Conservation (phyloP, 345 rosid species). For the Passiflora organensis region DNA sequence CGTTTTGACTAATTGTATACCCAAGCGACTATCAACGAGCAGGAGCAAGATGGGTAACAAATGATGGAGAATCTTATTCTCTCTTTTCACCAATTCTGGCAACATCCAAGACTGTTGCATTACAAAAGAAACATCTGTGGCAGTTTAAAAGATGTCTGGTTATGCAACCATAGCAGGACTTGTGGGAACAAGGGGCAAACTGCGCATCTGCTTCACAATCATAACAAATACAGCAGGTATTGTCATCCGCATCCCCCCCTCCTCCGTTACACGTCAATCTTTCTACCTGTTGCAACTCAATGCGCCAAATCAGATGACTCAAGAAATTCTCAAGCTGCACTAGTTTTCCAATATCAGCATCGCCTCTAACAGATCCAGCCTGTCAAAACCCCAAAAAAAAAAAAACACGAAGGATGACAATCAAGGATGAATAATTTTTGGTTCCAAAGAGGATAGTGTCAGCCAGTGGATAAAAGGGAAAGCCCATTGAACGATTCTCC, state of each 20-base stretch:
- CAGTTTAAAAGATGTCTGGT: constrained; percentile 90
- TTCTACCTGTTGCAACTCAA: constrained; percentile 36
- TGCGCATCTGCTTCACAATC: constrained; percentile 54
- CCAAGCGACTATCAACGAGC: too few species aligned
- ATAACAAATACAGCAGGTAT: constrained; percentile 83
- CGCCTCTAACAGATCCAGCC: constrained; percentile 61
- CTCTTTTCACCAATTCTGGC: constrained; percentile 27
- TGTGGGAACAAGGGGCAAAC: constrained; percentile 78
- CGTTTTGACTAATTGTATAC: too few species aligned
- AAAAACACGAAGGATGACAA: not conserved
- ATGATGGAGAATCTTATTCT: not conserved
- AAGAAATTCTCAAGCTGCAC: constrained; percentile 58
- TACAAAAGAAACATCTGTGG: constrained; percentile 93
- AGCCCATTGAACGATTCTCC: too few species aligned
- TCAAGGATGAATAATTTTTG: not conserved
- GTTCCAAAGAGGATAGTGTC: too few species aligned
- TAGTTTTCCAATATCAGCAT: constrained; percentile 45
- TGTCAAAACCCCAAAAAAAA: constrained; percentile 27
- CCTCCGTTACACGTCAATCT: constrained; percentile 19
- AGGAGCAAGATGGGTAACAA: too few species aligned
- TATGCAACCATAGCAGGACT: constrained; percentile 88
- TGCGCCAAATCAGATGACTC: constrained; percentile 46
- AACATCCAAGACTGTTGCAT: constrained; percentile 64
- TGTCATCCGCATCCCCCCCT: constrained; percentile 46
- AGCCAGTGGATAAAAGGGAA: too few species aligned